Evolutionary conservation across 2,329 filamentous ascomycete species (phyloP).

Genomic region (Penicillium sp.): DNA sequence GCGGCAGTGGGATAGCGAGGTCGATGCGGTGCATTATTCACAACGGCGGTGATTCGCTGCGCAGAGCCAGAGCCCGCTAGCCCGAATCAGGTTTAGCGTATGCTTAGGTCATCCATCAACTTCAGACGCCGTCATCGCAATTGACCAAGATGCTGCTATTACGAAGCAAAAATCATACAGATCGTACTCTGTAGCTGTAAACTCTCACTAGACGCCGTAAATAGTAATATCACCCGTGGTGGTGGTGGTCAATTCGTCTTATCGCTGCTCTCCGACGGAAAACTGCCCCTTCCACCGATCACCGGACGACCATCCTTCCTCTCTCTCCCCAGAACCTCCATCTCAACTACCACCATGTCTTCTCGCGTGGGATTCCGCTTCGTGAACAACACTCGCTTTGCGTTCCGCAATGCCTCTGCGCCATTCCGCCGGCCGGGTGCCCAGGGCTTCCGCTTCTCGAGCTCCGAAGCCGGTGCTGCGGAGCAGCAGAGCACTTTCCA

Average conservation of each 20-base stretch:
- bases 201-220: neutral
- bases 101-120: slow-evolving; percentile 32
- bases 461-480: slow-evolving; percentile 57
- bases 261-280: slow-evolving; percentile 15
- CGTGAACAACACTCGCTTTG: slow-evolving; percentile 52
- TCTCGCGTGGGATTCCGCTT: slow-evolving; percentile 61
- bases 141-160: neutral
- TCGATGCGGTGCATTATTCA: slow-evolving; percentile 22
- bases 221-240: neutral
- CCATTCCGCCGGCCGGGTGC: slow-evolving; percentile 55
- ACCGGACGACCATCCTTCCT: slow-evolving; percentile 24
- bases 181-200: neutral
- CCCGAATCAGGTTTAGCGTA: slow-evolving; percentile 11
- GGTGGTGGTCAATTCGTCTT: slow-evolving; percentile 10
- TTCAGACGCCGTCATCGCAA: slow-evolving; percentile 8
- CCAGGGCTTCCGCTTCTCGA: slow-evolving; percentile 68
- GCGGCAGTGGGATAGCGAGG: slow-evolving; percentile 3
- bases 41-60: slow-evolving; percentile 25
- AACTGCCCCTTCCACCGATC: slow-evolving; percentile 22
- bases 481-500: slow-evolving; percentile 60
- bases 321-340: slow-evolving; percentile 17
- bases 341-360: slow-evolving; percentile 43
- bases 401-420: slow-evolving; percentile 57
- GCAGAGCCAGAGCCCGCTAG: slow-evolving; percentile 19
- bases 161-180: neutral